phyloP scores from a whole-genome alignment of 2,329 filamentous ascomycete species.

The Didymella glomerata region DNA sequence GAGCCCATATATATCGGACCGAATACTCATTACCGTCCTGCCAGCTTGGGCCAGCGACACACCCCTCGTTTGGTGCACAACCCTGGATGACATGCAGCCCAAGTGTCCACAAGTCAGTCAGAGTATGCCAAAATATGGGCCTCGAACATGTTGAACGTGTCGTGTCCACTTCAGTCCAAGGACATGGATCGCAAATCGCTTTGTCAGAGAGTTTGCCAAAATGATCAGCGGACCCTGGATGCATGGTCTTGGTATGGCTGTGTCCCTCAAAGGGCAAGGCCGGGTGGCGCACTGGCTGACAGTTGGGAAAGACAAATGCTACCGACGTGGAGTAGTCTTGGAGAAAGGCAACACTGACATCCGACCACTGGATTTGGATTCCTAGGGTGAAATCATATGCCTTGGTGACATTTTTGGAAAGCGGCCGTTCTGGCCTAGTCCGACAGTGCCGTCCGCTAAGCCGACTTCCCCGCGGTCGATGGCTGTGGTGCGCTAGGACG shows the following conservation, averaged over 20 bases:
- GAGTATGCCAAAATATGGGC: conserved; percentile 29
- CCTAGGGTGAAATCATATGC: conserved; percentile 25
- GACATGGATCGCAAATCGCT: conserved; percentile 24
- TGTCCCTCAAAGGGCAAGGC: conserved; percentile 20
- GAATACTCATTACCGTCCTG: conserved; percentile 39
- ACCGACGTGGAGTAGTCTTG: conserved; percentile 13
- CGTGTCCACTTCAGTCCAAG: conserved; percentile 23
- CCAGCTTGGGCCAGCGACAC: conserved; percentile 39
- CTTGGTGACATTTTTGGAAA: conserved; percentile 38
- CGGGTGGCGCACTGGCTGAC: conserved; percentile 23
- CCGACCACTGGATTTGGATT: conserved; percentile 29
- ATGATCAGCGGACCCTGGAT: conserved; percentile 25
- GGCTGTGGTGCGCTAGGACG: conserved; percentile 44
- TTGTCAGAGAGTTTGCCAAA: conserved; percentile 24
- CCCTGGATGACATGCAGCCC: conserved; percentile 28
- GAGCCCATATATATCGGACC: conserved; percentile 42
- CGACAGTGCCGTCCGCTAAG: conserved; percentile 30
- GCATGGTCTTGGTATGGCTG: conserved; percentile 25
- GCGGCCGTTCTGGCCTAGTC: conserved; percentile 42
- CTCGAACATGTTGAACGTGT: conserved; percentile 38
- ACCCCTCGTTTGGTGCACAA: conserved; percentile 31
- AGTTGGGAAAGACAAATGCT: conserved; percentile 13
- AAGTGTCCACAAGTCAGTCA: conserved; percentile 32
- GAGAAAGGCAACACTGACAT: conserved; percentile 8
- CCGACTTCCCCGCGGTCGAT: conserved; percentile 48